Evolutionary conservation across 805 yeast genomes (phyloP).

Genomic region (Barnettozyma pratensis): DNA sequence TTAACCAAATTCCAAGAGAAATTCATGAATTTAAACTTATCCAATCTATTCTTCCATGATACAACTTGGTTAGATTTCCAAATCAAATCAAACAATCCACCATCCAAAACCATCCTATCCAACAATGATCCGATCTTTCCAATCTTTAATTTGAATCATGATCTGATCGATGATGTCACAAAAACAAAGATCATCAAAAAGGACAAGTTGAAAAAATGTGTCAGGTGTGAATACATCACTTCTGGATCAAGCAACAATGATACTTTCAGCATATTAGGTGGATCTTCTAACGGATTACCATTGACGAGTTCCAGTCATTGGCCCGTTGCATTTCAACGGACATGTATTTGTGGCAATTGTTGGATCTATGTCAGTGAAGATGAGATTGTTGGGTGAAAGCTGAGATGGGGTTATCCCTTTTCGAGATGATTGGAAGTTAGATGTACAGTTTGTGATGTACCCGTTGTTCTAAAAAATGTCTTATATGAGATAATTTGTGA

Average conservation of each 20-base stretch:
- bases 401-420: too few species aligned
- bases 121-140: conserved; percentile 29
- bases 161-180: conserved; percentile 28
- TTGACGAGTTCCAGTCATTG: conserved; percentile 35
- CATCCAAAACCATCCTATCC: conserved; percentile 32
- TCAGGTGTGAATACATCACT: conserved; percentile 50
- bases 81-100: conserved; percentile 21
- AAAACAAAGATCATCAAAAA: conserved; percentile 21
- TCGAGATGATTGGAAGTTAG: too few species aligned
- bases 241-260: conserved; percentile 26
- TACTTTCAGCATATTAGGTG: conserved; percentile 22
- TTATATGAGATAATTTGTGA: too few species aligned
- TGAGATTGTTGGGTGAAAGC: conserved; percentile 1
- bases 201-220: conserved; percentile 38
- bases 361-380: conserved; percentile 47
- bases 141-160: conserved; percentile 26
- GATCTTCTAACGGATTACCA: conserved; percentile 6
- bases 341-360: conserved; percentile 74
- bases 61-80: conserved; percentile 56
- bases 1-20: conserved; percentile 30
- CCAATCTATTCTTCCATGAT: conserved; percentile 55
- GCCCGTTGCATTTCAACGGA: conserved; percentile 66
- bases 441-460: too few species aligned
- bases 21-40: conserved; percentile 22
- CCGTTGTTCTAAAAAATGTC: too few species aligned